Conservation (phyloP, 225 moss, liverwort and hornwort species). For the Climacium dendroides region DNA sequence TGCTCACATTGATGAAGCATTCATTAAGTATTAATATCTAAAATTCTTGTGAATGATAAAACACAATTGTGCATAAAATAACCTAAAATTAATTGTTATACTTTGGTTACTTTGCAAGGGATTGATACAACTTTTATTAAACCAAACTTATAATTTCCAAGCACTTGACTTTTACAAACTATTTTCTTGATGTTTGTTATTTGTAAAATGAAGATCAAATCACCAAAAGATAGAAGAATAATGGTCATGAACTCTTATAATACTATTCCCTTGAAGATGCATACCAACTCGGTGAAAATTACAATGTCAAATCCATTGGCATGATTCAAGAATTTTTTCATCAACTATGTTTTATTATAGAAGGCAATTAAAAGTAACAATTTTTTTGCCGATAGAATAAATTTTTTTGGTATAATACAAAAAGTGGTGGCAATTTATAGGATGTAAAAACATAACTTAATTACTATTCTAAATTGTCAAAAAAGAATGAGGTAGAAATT, state of each 20-base stretch:
- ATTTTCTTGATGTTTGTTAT: no score
- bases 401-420: background rate
- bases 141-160: background rate
- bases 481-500: background rate
- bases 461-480: background rate
- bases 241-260: background rate
- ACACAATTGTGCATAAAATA: background rate
- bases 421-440: background rate
- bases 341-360: fast-evolving
- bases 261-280: background rate
- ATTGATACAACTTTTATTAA: background rate
- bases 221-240: background rate
- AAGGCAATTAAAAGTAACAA: background rate
- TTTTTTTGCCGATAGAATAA: no score
- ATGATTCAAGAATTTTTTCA: no score
- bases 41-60: background rate
- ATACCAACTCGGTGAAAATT: background rate
- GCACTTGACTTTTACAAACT: background rate
- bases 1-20: background rate
- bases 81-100: background rate
- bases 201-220: background rate
- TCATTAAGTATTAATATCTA: background rate
- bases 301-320: background rate
- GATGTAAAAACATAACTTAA: background rate
- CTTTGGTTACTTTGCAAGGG: background rate